phyloP scores from a whole-genome alignment of 208 protist genomes.

The Crithidia fasciculata region DNA sequence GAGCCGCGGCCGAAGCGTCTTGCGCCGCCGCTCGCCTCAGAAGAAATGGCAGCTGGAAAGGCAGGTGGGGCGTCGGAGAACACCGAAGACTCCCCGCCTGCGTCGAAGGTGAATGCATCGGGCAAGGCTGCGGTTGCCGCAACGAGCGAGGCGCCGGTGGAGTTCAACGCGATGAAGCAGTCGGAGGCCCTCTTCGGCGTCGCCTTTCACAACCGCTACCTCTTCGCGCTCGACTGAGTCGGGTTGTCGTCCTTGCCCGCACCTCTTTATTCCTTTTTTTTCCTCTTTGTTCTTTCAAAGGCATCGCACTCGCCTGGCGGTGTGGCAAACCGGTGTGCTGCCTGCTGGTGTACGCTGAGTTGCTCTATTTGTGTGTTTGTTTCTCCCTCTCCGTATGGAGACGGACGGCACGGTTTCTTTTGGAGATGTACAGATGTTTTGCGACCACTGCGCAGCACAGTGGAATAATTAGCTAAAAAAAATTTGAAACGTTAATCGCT shows the following conservation, averaged over 20 bases:
- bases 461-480: not conserved
- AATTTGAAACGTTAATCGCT: too few relatives aligned
- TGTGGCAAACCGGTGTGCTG: too few relatives aligned
- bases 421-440: slow-evolving; percentile 5
- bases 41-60: not conserved
- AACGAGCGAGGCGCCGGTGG: slow-evolving; percentile 16
- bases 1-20: slow-evolving; percentile 32
- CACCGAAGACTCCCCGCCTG: not conserved
- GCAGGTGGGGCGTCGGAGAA: not conserved
- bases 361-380: too few relatives aligned
- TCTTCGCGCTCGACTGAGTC: slow-evolving; percentile 80
- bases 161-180: slow-evolving; percentile 86
- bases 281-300: slow-evolving; percentile 10
- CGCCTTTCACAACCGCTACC: slow-evolving; percentile 88
- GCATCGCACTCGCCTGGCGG: not conserved
- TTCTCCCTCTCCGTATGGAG: too few relatives aligned
- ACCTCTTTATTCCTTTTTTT: not conserved
- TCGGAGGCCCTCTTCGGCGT: slow-evolving; percentile 85
- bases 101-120: not conserved
- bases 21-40: not conserved
- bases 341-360: too few relatives aligned
- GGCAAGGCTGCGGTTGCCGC: not conserved
- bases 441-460: not conserved
- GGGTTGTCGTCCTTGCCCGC: not conserved
- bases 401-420: too few relatives aligned